phyloP scores from a whole-genome alignment of 768 basidiomycete species.

The Clitopilus hobsonii region DNA sequence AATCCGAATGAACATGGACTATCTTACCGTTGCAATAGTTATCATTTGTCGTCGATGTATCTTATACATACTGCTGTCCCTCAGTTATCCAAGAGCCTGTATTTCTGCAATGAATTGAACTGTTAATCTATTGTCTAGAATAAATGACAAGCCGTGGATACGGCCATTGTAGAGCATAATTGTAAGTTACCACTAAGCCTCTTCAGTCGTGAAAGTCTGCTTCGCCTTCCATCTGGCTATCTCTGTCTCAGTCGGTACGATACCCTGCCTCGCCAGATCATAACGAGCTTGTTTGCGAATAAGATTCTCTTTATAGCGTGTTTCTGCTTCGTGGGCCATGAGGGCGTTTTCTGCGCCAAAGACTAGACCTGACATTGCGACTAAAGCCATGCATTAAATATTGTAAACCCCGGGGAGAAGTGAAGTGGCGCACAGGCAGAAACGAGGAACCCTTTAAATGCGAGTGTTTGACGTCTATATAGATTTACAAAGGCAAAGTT shows the following conservation, averaged over 20 bases:
- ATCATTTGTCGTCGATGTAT: background rate
- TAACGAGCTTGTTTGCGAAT: constrained; percentile 70
- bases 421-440: constrained; percentile 47
- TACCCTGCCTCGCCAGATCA: constrained; percentile 69
- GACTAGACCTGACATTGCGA: constrained; percentile 67
- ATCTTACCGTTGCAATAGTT: background rate
- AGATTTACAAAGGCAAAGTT: no score
- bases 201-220: constrained; percentile 7
- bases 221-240: constrained; percentile 73
- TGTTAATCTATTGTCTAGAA: background rate
- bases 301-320: constrained; percentile 63
- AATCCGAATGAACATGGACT: background rate
- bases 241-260: constrained; percentile 79
- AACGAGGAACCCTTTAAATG: constrained; percentile 78
- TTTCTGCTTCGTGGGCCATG: constrained; percentile 59
- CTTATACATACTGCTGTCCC: background rate
- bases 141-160: no score
- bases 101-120: background rate
- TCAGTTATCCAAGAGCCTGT: background rate
- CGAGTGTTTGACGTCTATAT: constrained; percentile 68
- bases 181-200: constrained; percentile 1
- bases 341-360: constrained; percentile 76
- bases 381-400: constrained; percentile 13
- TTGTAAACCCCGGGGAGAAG: background rate
- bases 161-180: background rate